Evolutionary conservation across 108 stramenopile species (phyloP).

Genomic region (Seminavis robusta): DNA sequence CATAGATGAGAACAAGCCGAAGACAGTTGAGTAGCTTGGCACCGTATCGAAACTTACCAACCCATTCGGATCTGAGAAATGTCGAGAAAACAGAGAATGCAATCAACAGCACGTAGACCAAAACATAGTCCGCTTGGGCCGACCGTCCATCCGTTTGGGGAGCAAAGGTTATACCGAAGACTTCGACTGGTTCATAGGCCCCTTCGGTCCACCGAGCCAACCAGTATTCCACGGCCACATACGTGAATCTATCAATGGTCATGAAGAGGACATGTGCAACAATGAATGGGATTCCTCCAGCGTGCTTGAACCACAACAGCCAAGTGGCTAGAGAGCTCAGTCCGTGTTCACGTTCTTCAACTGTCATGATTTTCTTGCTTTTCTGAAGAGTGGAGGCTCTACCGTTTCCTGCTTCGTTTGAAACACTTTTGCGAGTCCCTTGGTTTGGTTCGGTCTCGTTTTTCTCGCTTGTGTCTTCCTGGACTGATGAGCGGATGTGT

Average conservation of each 20-base stretch:
- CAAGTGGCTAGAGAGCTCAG: conserved; percentile 60
- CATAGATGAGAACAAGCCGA: too few relatives aligned
- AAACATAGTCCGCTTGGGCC: conserved; percentile 64
- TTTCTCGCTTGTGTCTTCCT: conserved; percentile 40
- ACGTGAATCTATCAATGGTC: conserved; percentile 66
- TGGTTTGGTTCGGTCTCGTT: conserved; percentile 9
- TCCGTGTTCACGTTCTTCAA: conserved; percentile 76
- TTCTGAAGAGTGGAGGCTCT: neutral
- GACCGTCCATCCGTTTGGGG: conserved; percentile 58
- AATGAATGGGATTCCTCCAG: conserved; percentile 67
- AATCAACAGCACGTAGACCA: conserved; percentile 52
- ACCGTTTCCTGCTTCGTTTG: neutral
- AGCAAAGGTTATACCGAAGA: conserved; percentile 51
- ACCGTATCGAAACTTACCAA: conserved; percentile 4
- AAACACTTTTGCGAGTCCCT: neutral
- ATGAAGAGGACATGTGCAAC: conserved; percentile 42
- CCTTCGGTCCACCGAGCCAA: conserved; percentile 76
- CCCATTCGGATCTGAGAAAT: conserved; percentile 50
- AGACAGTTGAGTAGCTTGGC: neutral
- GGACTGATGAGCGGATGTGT: conserved; percentile 63
- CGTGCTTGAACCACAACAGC: conserved; percentile 77
- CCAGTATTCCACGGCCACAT: conserved; percentile 84
- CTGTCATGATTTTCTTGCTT: conserved; percentile 52
- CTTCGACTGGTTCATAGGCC: conserved; percentile 26
- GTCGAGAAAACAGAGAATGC: conserved; percentile 46